phyloP scores from a whole-genome alignment of 345 rosid genomes.

The Mallotus nudiflorus region DNA sequence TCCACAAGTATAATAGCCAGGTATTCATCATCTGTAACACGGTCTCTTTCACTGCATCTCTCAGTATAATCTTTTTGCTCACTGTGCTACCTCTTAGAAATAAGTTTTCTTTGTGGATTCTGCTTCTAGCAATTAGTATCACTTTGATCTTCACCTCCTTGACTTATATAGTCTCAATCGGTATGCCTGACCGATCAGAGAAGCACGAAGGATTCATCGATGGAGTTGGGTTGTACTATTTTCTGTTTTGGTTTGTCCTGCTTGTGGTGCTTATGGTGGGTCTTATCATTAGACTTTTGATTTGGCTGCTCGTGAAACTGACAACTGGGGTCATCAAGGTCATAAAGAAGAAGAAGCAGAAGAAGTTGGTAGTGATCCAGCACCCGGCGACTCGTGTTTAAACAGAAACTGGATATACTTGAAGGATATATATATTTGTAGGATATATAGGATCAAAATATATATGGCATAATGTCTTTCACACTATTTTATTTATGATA shows the following conservation, averaged over 20 bases:
- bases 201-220: background rate
- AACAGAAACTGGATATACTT: background rate
- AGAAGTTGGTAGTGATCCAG: background rate
- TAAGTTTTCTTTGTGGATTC: background rate
- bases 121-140: background rate
- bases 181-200: background rate
- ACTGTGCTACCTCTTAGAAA: slow-evolving; percentile 5
- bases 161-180: background rate
- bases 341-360: background rate
- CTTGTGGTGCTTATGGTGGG: background rate
- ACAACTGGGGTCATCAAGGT: background rate
- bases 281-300: background rate
- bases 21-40: slow-evolving; percentile 5
- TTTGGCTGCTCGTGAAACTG: background rate
- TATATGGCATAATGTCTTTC: too few relatives aligned
- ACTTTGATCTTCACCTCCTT: background rate
- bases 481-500: too few relatives aligned
- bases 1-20: background rate
- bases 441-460: too few relatives aligned
- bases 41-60: background rate
- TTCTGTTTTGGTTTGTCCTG: slow-evolving; percentile 2
- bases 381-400: background rate
- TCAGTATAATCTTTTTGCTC: slow-evolving; percentile 9
- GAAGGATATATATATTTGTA: too few relatives aligned
- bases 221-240: background rate